Conservation (phyloP, 495 filamentous ascomycete species). For the Chaetomium fimeti region DNA sequence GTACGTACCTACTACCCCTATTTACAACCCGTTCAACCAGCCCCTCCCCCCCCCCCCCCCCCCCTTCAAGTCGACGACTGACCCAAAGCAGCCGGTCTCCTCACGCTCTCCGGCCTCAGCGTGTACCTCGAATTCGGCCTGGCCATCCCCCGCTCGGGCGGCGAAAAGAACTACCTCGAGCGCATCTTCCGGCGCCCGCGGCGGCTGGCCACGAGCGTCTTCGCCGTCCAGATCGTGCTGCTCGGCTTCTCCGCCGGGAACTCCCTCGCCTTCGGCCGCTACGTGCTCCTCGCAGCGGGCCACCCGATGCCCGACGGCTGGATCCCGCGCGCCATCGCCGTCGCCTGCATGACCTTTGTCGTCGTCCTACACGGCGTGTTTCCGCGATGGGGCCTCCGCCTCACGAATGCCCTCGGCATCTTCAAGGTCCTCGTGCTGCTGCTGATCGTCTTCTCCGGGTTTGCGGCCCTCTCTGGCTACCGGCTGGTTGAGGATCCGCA, state of each 20-base stretch:
- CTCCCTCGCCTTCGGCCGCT: conserved; percentile 65
- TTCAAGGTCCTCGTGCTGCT: conserved; percentile 64
- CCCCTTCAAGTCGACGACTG: not conserved
- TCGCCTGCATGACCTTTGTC: conserved; percentile 54
- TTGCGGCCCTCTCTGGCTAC: conserved; percentile 39
- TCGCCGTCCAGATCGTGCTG: conserved; percentile 57
- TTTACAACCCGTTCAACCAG: too few species aligned
- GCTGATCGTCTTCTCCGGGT: conserved; percentile 61
- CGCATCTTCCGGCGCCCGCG: conserved; percentile 60
- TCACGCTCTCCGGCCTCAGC: conserved; percentile 29
- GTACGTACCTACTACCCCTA: conserved; percentile 14
- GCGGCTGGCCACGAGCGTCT: conserved; percentile 61
- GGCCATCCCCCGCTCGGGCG: conserved; percentile 51
- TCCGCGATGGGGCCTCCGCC: conserved; percentile 60
- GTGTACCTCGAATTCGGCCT: conserved; percentile 47
- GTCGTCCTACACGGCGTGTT: conserved; percentile 57
- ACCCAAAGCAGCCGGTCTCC: conserved; percentile 19
- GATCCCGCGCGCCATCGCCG: conserved; percentile 59
- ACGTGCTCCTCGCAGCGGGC: conserved; percentile 61
- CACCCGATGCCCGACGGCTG: conserved; percentile 53
- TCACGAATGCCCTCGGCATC: conserved; percentile 62
- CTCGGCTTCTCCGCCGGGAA: conserved; percentile 57
- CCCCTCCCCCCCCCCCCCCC: too few species aligned
- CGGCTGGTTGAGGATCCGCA: conserved; percentile 29
- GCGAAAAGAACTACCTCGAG: conserved; percentile 63